Evolutionary conservation across 805 yeast genomes (phyloP).

Genomic region (Yarrowia sp.): DNA sequence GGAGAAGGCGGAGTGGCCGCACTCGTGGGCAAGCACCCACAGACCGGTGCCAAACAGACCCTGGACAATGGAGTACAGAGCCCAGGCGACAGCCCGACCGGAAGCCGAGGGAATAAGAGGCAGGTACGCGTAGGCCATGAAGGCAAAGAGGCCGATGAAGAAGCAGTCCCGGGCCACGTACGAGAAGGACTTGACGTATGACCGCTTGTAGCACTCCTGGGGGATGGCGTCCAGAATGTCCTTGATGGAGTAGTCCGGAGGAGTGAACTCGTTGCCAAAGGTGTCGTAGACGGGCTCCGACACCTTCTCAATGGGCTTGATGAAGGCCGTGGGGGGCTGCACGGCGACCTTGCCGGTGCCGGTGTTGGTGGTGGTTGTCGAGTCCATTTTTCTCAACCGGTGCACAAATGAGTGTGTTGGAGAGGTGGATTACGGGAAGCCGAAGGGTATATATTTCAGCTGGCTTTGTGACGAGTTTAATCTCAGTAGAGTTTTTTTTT

Average conservation of each 20-base stretch:
- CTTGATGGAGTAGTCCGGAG: constrained; percentile 74
- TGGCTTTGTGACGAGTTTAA: neutral
- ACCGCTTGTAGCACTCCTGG: constrained; percentile 67
- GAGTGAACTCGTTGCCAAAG: constrained; percentile 63
- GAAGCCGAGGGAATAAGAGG: constrained; percentile 47
- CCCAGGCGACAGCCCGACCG: constrained; percentile 59
- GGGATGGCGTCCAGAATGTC: constrained; percentile 73
- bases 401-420: neutral
- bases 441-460: constrained; percentile 5
- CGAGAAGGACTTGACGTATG: constrained; percentile 51
- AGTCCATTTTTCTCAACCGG: constrained; percentile 19
- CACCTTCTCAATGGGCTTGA: constrained; percentile 10
- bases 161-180: constrained; percentile 67
- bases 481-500: neutral
- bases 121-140: constrained; percentile 53
- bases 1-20: constrained; percentile 86
- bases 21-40: constrained; percentile 88
- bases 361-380: constrained; percentile 24
- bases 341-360: constrained; percentile 19
- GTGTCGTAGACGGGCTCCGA: constrained; percentile 46
- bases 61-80: constrained; percentile 50
- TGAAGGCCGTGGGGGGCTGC: constrained; percentile 23
- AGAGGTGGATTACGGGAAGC: neutral
- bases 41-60: constrained; percentile 74
- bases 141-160: constrained; percentile 48